Conservation (phyloP, 2,329 filamentous ascomycete species). For the Metarhizium guizhouense region DNA sequence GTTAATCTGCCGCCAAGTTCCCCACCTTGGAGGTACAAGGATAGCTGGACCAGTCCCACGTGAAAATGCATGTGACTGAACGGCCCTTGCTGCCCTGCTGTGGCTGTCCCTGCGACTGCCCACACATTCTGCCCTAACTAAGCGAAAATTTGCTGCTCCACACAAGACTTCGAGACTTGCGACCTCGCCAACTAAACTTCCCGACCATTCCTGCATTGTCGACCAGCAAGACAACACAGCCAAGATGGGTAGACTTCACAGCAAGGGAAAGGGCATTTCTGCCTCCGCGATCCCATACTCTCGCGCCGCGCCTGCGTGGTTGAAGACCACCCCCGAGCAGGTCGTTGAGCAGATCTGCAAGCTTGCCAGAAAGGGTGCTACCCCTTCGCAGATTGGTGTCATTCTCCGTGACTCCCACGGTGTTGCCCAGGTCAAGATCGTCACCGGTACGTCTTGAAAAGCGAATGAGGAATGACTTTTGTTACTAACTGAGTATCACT, state of each 20-base stretch:
- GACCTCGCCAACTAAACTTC: constrained; percentile 17
- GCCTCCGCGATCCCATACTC: constrained; percentile 95
- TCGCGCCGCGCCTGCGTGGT: constrained; percentile 83
- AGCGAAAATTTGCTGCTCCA: constrained; percentile 34
- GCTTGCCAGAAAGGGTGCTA: constrained; percentile 97
- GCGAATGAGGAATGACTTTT: background rate
- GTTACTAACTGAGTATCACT: constrained; percentile 28
- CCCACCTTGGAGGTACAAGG: too few species aligned
- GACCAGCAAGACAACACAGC: constrained; percentile 32
- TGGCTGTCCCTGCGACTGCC: background rate
- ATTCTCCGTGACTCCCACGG: constrained; percentile 97
- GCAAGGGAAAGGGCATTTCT: constrained; percentile 98
- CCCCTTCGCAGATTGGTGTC: constrained; percentile 98
- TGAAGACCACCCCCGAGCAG: constrained; percentile 98
- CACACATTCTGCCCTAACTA: constrained; percentile 34
- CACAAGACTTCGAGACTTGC: constrained; percentile 23
- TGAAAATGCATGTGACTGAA: background rate
- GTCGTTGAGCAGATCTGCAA: constrained; percentile 99
- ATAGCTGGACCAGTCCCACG: background rate
- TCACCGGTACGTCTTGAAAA: constrained; percentile 64
- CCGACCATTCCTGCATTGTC: constrained; percentile 21
- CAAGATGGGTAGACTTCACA: constrained; percentile 96
- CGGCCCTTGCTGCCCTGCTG: background rate
- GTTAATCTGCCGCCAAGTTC: too few species aligned
- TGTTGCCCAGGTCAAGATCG: constrained; percentile 94